A percentile compares a stretch with the other conserved stretches of the same genome.
Conservation (phyloP, 208 protist species). For the Leishmania tropica region DNA sequence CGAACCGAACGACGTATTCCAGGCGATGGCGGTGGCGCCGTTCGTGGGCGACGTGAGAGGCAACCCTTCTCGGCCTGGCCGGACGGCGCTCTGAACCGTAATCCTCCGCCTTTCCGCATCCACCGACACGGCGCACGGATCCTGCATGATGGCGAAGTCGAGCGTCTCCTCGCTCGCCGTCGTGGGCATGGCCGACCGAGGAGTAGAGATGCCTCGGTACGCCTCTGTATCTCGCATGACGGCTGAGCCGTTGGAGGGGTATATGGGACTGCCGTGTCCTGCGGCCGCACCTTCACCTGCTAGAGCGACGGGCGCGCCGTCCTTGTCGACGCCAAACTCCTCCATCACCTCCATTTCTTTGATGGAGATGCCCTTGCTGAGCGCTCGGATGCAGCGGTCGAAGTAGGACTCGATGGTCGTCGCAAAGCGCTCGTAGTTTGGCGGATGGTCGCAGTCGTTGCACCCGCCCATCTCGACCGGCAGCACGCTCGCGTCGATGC, state of each 20-base stretch:
- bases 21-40: background rate
- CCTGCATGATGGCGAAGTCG: conserved; percentile 19
- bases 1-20: conserved; percentile 15
- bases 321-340: conserved; percentile 47
- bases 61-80: background rate
- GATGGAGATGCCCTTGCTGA: conserved; percentile 40
- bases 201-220: background rate
- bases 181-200: background rate
- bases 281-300: background rate
- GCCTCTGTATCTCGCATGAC: too few relatives aligned
- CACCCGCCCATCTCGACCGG: conserved; percentile 66
- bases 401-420: conserved; percentile 63
- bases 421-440: conserved; percentile 59
- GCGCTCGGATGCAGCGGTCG: conserved; percentile 36
- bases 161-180: conserved; percentile 26
- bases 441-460: conserved; percentile 66
- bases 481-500: conserved; percentile 60
- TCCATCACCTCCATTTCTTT: conserved; percentile 78
- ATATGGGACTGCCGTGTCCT: background rate
- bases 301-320: conserved; percentile 24
- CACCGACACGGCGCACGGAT: conserved; percentile 19
- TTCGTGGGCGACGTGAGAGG: background rate
- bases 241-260: too few relatives aligned
- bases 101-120: conserved; percentile 8
- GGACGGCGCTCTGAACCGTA: conserved; percentile 14